Base-by-base conservation (phyloP, 2,329 filamentous ascomycete genomes). In the Didymella keratinophila region DNA sequence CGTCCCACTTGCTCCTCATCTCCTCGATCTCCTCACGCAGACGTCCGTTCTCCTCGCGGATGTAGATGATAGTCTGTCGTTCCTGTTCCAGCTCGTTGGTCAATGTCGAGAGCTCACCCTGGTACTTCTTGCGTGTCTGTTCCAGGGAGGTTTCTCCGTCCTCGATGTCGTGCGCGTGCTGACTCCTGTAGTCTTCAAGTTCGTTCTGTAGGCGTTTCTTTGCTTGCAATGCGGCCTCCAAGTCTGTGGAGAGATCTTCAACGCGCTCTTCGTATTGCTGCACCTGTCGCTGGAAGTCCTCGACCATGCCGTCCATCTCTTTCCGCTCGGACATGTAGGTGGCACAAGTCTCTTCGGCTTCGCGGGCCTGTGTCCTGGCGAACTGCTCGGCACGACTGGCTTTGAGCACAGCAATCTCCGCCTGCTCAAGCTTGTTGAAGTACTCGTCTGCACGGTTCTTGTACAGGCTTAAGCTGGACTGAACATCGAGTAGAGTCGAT, bases 181-280 rank as follows among this genome's bases (percentile, higher is more conserved):
- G 93, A 73, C 89, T 96, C 60, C 95, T 88, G 81, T 98, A 99
- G 78, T 99, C 94, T 77, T 98, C 94, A 2, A 99, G 89, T 80
- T 99, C 94, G 73, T 98, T 93, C 76, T 99, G 94, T 23, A 98
- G 87, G 58, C 94, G 87, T 79, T 93, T 96, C 84, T 97, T 97
- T 20, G 92, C 88, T 79, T 97, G 93, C 18, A 92, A 82, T 2
- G 91, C 92, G 20, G 88, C 88, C 60, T 96, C 90, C 9, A 97
- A 85, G 73, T 99, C 94, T 0, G 94, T 94, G 23, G 92, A 91
- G 43, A 97, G 82, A 73, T 99, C 94, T 73, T 98, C 94, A 48
- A 97, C 84, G 71, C 89, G 90, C 80, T 96, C 94, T 71, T 98
- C 94, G 46, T 94, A 89, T 42, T 91, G 88, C 75, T 97, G 93